These are phyloP conservation scores for Senna tora DNA, from an alignment of 306 rosid genomes.

Conservation along the genomic window DNA sequence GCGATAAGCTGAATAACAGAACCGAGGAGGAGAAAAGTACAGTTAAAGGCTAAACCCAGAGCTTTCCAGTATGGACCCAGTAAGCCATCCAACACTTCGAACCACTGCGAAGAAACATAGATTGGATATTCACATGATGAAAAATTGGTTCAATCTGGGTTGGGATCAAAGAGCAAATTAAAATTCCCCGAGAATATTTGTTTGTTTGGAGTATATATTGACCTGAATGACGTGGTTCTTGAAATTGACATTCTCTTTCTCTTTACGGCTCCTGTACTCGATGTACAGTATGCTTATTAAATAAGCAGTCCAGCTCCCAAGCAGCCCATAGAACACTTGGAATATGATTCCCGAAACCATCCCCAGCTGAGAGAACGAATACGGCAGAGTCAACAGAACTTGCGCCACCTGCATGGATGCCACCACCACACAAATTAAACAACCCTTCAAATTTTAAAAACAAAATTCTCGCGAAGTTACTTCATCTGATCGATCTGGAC, in stretches of 20 bases:
- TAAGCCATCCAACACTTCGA: constrained; percentile 90
- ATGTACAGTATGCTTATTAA: constrained; percentile 86
- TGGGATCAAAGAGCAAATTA: background rate
- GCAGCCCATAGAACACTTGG: constrained; percentile 82
- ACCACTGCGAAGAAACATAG: no score
- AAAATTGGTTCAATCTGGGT: constrained; percentile 5
- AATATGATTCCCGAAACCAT: constrained; percentile 79
- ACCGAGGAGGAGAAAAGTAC: constrained; percentile 93
- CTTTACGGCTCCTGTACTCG: constrained; percentile 82
- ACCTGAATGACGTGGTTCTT: constrained; percentile 99
- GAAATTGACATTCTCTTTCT: constrained; percentile 90
- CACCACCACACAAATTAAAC: no score
- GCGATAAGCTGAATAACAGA: constrained; percentile 95
- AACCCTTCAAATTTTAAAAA: no score
- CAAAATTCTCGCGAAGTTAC: no score
- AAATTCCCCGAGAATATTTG: no score
- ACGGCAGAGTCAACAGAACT: constrained; percentile 87
- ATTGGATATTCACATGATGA: background rate
- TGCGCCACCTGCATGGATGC: constrained; percentile 99
- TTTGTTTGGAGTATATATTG: constrained; percentile 9
- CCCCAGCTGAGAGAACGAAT: constrained; percentile 89
- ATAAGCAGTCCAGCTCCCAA: constrained; percentile 98
- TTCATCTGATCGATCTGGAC: no score
- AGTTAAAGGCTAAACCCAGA: constrained; percentile 85
- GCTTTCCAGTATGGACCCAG: constrained; percentile 96